Conservation (phyloP, 805 yeast species). For the Blastobotrys americana region DNA sequence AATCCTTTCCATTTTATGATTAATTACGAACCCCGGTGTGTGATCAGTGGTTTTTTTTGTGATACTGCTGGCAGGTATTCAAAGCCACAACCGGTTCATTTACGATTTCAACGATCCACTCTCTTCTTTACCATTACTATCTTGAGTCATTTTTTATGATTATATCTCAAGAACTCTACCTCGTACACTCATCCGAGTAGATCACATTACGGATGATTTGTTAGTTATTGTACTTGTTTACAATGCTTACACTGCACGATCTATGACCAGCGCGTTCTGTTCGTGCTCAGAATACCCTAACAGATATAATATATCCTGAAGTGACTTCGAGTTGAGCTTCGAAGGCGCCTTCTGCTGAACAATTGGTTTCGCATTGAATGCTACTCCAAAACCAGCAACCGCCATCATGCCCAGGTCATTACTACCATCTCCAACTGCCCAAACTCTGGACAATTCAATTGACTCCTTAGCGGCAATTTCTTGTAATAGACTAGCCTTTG, state of each 20-base stretch:
- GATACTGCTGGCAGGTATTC: too few relatives aligned
- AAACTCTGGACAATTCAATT: conserved; percentile 37
- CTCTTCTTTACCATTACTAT: not conserved
- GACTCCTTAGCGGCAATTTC: conserved; percentile 34
- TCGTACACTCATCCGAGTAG: not conserved
- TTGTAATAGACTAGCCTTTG: conserved; percentile 66
- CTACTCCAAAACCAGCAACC: conserved; percentile 86
- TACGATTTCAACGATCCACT: not conserved
- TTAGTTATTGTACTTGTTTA: too few relatives aligned
- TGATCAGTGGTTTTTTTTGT: too few relatives aligned
- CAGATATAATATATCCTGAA: conserved; percentile 72
- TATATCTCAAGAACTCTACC: not conserved
- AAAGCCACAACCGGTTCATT: too few relatives aligned
- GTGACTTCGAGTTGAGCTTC: conserved; percentile 62
- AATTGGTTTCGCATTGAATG: conserved; percentile 95
- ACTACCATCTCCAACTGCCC: conserved; percentile 96
- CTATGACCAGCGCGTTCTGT: conserved; percentile 15
- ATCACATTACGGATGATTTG: too few relatives aligned
- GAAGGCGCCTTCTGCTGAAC: conserved; percentile 83
- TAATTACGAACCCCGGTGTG: too few relatives aligned
- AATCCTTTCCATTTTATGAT: too few relatives aligned
- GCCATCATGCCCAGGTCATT: conserved; percentile 92
- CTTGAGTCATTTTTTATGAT: not conserved
- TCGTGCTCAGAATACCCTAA: conserved; percentile 44
- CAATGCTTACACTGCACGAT: not conserved